Evolutionary conservation across 73 alveolate species (phyloP), one percentile per base, ranked within the genome.

Genomic region (Diophrys sp.): DNA sequence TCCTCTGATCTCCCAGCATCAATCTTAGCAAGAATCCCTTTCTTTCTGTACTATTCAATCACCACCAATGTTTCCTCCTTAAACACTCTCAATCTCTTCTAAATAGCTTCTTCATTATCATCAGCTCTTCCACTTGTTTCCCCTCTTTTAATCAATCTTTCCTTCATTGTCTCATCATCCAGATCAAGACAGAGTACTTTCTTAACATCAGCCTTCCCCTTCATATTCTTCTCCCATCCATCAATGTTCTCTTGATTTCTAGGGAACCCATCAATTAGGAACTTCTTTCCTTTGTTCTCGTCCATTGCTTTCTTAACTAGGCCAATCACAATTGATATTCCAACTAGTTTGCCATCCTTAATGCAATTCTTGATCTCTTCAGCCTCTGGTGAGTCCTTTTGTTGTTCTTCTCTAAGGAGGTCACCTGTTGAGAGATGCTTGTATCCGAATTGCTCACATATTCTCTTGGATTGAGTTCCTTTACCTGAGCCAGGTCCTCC

Each of bases 401-500:
- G 33, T 68, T 80, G 87, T 26, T 81, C 93, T 66, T 85, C 93
- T 29, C 98, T 73, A 73, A 94, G 94, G 56, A 90, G 79, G 77
- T 90, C 96, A 27, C 98, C 98, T 14, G 98, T 91, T 56, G 95
- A 85, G 68, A 94, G 82, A 84, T 94, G 98, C 18, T 34, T 71
- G 80, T 81, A 90, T 66, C 85, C 91, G 55, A 87, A 86, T 70
- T 79, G 72, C 70, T 89, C 87, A 70, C 84, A 84, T 55, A 96
- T 89, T 33, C 71, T 78, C 69, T 87, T 91, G 81, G 98, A 94
- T 79, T 96, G 95, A 25, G 99, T 96, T n/a, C 98, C 98, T 82
- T 96, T 96, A 1, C 99, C 99, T 67, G 97, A 83, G 30, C 99
- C 99, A 69, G 98, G 98, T 23, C 98, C 98, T 25, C 98, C 98